phyloP scores from a whole-genome alignment of 371 early-diverging fungal genomes.

The Rhizopus arrhizus region DNA sequence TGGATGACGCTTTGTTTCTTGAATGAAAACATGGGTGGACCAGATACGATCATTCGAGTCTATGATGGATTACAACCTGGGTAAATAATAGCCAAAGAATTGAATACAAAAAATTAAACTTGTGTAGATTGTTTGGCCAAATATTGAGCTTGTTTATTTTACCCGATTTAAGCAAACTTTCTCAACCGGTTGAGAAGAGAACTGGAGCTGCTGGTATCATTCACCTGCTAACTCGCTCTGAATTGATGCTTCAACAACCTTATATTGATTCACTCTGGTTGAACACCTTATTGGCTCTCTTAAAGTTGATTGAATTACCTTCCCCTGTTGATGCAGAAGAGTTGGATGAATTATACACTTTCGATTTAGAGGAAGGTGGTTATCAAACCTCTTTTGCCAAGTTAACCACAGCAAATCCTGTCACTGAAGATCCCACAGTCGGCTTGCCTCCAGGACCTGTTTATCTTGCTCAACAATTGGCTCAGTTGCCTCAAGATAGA shows the following conservation, averaged over 20 bases:
- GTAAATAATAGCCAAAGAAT: constrained; percentile 33
- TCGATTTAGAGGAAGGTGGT: constrained; percentile 73
- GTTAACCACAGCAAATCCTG: constrained; percentile 58
- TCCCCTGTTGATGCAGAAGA: constrained; percentile 56
- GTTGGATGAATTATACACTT: constrained; percentile 70
- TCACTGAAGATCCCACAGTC: constrained; percentile 51
- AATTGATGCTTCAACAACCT: constrained; percentile 50
- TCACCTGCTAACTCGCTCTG: constrained; percentile 61
- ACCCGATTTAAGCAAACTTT: constrained; percentile 67
- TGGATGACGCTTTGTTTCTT: constrained; percentile 75
- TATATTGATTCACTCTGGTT: constrained; percentile 62
- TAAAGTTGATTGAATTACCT: constrained; percentile 61
- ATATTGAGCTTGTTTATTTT: constrained; percentile 71
- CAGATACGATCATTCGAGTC: constrained; percentile 68
- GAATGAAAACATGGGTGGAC: constrained; percentile 61
- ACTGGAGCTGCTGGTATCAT: constrained; percentile 68
- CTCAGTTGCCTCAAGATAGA: constrained; percentile 38
- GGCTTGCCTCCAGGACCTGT: constrained; percentile 34
- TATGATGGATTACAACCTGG: constrained; percentile 81
- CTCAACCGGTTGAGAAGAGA: constrained; percentile 73
- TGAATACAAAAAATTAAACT: not conserved
- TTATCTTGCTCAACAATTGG: constrained; percentile 45
- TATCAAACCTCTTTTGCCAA: constrained; percentile 79
- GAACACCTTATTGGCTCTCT: constrained; percentile 46
- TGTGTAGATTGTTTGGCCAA: constrained; percentile 67